A percentile compares a stretch with the other conserved stretches of the same genome.
Conservation (phyloP, 73 alveolate genomes). For the Blepharisma stoltei region DNA sequence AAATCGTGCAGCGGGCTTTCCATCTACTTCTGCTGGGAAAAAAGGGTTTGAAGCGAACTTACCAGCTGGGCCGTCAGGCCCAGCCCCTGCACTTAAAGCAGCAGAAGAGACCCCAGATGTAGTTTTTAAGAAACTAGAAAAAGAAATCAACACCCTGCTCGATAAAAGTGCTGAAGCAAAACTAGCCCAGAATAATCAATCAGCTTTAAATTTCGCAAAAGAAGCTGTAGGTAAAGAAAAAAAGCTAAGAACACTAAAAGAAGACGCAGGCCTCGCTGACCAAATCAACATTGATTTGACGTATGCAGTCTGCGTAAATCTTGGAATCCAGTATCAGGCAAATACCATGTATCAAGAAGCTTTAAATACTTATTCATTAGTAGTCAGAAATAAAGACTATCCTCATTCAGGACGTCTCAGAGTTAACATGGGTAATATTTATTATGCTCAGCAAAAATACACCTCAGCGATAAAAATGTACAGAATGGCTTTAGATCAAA, state of each 20-base stretch:
- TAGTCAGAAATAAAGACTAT: constrained; percentile 83
- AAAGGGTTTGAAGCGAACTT: constrained; percentile 23
- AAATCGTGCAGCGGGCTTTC: constrained; percentile 28
- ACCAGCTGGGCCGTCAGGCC: not conserved
- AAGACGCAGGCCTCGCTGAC: constrained; percentile 52
- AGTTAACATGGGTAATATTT: constrained; percentile 97
- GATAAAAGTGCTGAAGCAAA: constrained; percentile 62
- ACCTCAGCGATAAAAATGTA: constrained; percentile 97
- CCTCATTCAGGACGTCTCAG: constrained; percentile 69
- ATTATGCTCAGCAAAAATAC: constrained; percentile 94
- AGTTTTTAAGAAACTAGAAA: constrained; percentile 58
- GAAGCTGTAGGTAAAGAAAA: constrained; percentile 72
- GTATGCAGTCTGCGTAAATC: constrained; percentile 59
- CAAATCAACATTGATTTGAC: constrained; percentile 73
- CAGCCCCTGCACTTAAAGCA: not conserved
- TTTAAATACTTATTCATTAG: constrained; percentile 73
- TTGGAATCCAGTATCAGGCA: constrained; percentile 52
- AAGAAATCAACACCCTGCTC: constrained; percentile 58
- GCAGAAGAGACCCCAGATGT: constrained; percentile 46
- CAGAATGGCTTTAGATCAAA: constrained; percentile 98
- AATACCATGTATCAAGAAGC: constrained; percentile 68
- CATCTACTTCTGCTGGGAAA: constrained; percentile 29
- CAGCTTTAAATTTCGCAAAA: constrained; percentile 62
- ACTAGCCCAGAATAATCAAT: constrained; percentile 37
- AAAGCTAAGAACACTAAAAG: constrained; percentile 65